Conservation (phyloP, 352 stramenopile genomes). For the Aphanomyces invadans region DNA sequence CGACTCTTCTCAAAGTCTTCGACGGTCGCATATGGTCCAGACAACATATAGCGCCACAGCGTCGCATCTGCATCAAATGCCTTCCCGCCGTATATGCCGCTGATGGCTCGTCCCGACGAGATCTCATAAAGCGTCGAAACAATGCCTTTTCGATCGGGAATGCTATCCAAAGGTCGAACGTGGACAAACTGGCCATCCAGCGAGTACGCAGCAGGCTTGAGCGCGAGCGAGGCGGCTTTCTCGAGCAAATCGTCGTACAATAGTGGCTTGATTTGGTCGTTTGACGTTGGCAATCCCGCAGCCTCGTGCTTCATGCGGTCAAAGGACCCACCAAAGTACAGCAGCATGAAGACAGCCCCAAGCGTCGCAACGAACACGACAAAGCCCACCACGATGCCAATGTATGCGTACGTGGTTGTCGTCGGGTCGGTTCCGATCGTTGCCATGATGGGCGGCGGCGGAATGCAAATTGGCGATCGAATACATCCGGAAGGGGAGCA, state of each 20-base stretch:
- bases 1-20: slow-evolving; percentile 34
- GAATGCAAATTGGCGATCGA: too few species aligned
- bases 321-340: slow-evolving; percentile 79
- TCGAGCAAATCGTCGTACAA: slow-evolving; percentile 84
- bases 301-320: slow-evolving; percentile 78
- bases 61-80: slow-evolving; percentile 65
- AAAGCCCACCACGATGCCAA: slow-evolving; percentile 72
- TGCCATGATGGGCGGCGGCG: background rate
- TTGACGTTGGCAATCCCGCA: slow-evolving; percentile 44
- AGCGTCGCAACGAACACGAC: slow-evolving; percentile 80
- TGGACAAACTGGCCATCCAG: slow-evolving; percentile 38
- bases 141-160: slow-evolving; percentile 2
- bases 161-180: slow-evolving; percentile 39
- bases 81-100: slow-evolving; percentile 54
- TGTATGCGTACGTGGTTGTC: slow-evolving; percentile 16
- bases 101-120: slow-evolving; percentile 26
- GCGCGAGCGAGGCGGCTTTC: slow-evolving; percentile 32
- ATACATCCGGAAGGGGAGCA: too few species aligned
- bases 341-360: slow-evolving; percentile 73
- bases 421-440: background rate
- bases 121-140: slow-evolving; percentile 14
- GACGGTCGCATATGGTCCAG: slow-evolving; percentile 46
- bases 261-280: slow-evolving; percentile 67
- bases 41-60: slow-evolving; percentile 63
- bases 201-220: slow-evolving; percentile 34